Evolutionary conservation across 1,284 basidiomycete genomes (phyloP).

Genomic region (Ganoderma resinaceum): DNA sequence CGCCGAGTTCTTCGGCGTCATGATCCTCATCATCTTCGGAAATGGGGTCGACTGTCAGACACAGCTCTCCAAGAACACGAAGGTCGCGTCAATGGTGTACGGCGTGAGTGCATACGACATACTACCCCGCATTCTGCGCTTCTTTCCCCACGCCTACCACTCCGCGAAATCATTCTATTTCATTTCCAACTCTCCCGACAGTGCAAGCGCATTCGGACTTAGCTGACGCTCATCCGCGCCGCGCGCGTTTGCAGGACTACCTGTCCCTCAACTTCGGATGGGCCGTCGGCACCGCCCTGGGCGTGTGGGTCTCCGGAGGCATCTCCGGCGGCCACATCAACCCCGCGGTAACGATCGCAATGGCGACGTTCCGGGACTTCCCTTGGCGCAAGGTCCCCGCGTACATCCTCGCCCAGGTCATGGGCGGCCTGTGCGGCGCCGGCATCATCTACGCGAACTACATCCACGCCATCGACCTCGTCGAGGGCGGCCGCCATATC

Average conservation of each 20-base stretch:
- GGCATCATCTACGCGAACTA: constrained; percentile 80
- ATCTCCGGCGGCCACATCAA: constrained; percentile 84
- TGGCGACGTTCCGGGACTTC: constrained; percentile 76
- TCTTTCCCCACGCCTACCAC: background rate
- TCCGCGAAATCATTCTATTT: background rate
- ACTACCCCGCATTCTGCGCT: background rate
- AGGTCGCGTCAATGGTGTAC: constrained; percentile 58
- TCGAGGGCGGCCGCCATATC: constrained; percentile 65
- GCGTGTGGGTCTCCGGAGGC: constrained; percentile 70
- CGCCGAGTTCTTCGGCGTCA: constrained; percentile 75
- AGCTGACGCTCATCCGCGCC: constrained; percentile 11
- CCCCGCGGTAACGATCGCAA: constrained; percentile 76
- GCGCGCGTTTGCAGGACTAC: constrained; percentile 51
- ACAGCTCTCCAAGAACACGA: constrained; percentile 57
- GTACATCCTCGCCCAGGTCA: constrained; percentile 74
- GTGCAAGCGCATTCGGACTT: constrained; percentile 5
- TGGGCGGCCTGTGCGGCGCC: constrained; percentile 75
- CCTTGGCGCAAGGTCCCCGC: constrained; percentile 81
- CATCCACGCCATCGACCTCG: constrained; percentile 74
- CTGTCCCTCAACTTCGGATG: constrained; percentile 70
- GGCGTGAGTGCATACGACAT: constrained; percentile 62
- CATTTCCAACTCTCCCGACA: background rate
- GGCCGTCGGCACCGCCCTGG: constrained; percentile 70
- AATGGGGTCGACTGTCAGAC: constrained; percentile 70
- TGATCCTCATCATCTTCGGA: constrained; percentile 73